Percentiles rank a stretch among this genome's conserved stretches.
phyloP scores from a whole-genome alignment of 805 yeast genomes.

The Candida railenensis region DNA sequence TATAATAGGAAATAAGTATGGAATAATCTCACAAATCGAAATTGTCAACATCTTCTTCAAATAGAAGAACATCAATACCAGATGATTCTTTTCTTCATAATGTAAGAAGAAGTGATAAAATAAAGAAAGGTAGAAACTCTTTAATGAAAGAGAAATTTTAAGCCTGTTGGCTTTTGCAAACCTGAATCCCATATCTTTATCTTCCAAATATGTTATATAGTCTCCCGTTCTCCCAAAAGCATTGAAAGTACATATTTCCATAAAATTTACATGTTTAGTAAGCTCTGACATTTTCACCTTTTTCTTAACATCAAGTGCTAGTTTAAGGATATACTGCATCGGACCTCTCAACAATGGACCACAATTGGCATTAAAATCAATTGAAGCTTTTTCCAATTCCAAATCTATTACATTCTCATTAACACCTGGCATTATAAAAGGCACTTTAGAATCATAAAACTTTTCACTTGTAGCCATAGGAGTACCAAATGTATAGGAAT shows the following conservation, averaged over 20 bases:
- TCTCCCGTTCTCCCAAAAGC: constrained; percentile 21
- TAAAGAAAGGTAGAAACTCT: constrained; percentile 30
- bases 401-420: constrained; percentile 31
- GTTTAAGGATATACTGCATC: constrained; percentile 29
- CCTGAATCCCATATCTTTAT: constrained; percentile 1
- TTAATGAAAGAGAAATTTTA: constrained; percentile 16
- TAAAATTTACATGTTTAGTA: constrained; percentile 21
- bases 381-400: constrained; percentile 37
- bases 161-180: constrained; percentile 3
- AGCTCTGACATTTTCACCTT: constrained; percentile 33
- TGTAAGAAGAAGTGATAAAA: constrained; percentile 36
- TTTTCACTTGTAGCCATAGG: constrained; percentile 37
- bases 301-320: constrained; percentile 34
- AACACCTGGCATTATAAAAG: constrained; percentile 28
- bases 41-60: constrained; percentile 24
- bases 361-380: constrained; percentile 25
- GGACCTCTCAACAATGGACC: constrained; percentile 25
- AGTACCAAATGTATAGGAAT: constrained; percentile 45
- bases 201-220: constrained; percentile 7
- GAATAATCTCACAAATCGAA: constrained; percentile 21
- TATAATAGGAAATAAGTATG: constrained; percentile 23
- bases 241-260: constrained; percentile 27
- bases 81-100: constrained; percentile 28
- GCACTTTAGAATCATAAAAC: constrained; percentile 49
- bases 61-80: constrained; percentile 30